phyloP scores from a whole-genome alignment of 73 alveolate genomes.

The Paramecium biaurelia region DNA sequence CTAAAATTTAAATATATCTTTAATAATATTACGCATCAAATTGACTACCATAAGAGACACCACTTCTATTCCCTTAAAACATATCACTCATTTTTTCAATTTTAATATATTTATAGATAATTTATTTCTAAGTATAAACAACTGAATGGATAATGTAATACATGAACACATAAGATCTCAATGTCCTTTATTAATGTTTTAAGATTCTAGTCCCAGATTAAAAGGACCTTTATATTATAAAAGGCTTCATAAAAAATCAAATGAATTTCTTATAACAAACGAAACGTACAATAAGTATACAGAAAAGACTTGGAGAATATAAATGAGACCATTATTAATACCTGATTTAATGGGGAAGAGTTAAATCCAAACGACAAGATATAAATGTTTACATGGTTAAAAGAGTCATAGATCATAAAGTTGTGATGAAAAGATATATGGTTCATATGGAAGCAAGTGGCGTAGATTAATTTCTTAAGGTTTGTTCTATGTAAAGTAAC shows the following conservation, averaged over 20 bases:
- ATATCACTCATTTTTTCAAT: not conserved
- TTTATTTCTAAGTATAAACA: not conserved
- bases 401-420: not conserved
- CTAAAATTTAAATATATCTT: not conserved
- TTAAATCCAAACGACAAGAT: not conserved
- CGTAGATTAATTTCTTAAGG: not conserved
- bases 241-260: not conserved
- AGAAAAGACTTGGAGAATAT: not conserved
- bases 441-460: not conserved
- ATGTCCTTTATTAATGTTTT: not conserved
- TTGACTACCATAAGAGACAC: not conserved
- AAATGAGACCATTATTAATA: not conserved
- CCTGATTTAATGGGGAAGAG: constrained; percentile 29
- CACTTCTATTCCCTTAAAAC: not conserved
- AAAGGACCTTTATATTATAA: constrained; percentile 17
- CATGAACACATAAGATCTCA: not conserved
- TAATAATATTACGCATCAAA: not conserved
- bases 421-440: not conserved
- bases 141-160: not conserved
- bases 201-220: constrained; percentile 2
- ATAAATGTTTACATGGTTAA: not conserved
- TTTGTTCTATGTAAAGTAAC: not conserved
- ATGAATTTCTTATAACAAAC: not conserved
- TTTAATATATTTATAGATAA: not conserved
- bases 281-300: not conserved